Evolutionary conservation across 116 monocot genomes (phyloP).

Genomic region (Papilionanthe hybrid): DNA sequence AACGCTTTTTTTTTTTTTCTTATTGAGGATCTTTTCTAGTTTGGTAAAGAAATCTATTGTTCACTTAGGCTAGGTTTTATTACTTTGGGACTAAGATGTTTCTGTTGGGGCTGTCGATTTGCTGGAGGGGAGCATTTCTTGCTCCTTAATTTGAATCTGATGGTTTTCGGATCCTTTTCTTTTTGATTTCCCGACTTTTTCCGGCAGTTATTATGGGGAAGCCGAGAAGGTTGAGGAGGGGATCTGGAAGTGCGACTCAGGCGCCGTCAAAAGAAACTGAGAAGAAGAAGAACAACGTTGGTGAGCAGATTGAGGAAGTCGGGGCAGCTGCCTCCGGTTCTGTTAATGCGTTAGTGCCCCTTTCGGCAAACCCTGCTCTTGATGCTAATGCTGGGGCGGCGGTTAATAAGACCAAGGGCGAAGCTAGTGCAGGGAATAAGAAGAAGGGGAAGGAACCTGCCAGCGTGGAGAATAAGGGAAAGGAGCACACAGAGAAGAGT

Average conservation of each 20-base stretch:
- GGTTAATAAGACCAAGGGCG: not conserved
- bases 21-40: not conserved
- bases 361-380: not conserved
- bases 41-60: not conserved
- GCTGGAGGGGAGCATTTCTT: not conserved
- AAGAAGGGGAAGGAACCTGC: conserved; percentile 19
- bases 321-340: not conserved
- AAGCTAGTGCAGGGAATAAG: not conserved
- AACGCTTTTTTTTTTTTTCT: not conserved
- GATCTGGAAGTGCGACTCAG: not conserved
- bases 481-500: conserved; percentile 21
- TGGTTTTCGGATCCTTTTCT: not conserved
- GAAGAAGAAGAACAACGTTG: not conserved
- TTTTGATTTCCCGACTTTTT: conserved; percentile 8
- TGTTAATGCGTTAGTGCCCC: not conserved
- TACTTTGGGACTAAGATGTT: not conserved
- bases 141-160: not conserved
- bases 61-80: not conserved
- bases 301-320: not conserved
- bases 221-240: conserved; percentile 7
- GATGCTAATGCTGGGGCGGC: not conserved
- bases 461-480: not conserved
- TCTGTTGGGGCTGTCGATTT: not conserved
- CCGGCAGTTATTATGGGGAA: conserved; percentile 9
- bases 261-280: not conserved